Evolutionary conservation across 108 stramenopile species (phyloP), one percentile per base, ranked within the genome.

Genomic region (Mayamaea pseudoterrestris): DNA sequence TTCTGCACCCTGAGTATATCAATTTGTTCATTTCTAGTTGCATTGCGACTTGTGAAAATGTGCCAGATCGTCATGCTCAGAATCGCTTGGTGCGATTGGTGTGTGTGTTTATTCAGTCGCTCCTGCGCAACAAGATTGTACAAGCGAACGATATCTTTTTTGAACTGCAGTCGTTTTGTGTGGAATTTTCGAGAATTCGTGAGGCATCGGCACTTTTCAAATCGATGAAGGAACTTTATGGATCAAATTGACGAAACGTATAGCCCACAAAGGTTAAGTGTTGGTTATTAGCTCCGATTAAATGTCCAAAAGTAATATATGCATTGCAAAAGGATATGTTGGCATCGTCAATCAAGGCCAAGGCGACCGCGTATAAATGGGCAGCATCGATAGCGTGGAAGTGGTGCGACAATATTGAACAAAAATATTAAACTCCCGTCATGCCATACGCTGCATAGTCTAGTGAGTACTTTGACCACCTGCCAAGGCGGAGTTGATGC

Each of bases 121-220:
- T 98, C 29, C 83, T 98, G 44, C 77, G 93, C 23, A 95, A 95
- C 65, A 74, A 79, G 21, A 86, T 98, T 50, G 75, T 98, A 18
- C 71, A 90, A 42, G 96, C 94, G 8, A 68, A 80, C 58, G 96
- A 93, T 44, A 71, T 97, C 26, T 93, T 80, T 58, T 84, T 91
- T 47, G 94, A 95, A 58, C 78, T 95, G 14, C 93, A 97, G 59
- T 80, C 94, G 18, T 97, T 97, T 51, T 97, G 96, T 57, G 93
- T 97, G 41, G 87, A 94, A 46, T 94, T 93, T 61, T 86, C 90
- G 16, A 60, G 92, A 31, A 94, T 97, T 43, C 66, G 93, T 27
- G 96, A 97, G 56, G 96, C 96, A 5, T 83, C 90, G 2, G 81
- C 81, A 8, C 63, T 97, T 16, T 97, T 94, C 51, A 83, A 88